These are phyloP conservation scores for Volutella citrinella DNA, from an alignment of 2,329 filamentous ascomycete genomes.

Conservation along the genomic window DNA sequence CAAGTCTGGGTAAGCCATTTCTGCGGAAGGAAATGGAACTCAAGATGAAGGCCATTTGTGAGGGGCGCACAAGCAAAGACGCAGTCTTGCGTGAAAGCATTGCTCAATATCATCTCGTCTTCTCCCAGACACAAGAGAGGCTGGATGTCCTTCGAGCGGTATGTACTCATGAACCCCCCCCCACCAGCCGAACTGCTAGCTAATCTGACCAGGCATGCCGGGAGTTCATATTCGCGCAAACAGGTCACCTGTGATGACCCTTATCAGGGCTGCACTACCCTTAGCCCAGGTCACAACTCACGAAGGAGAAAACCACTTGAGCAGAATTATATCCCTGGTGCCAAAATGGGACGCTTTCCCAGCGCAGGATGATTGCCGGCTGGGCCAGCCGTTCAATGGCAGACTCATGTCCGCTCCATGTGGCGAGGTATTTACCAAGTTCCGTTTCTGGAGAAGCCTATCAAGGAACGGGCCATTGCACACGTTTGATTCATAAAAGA, in stretches of 20 bases:
- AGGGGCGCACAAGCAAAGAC: conserved; percentile 71
- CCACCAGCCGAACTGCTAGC: conserved; percentile 15
- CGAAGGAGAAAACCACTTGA: conserved; percentile 9
- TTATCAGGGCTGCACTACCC: conserved; percentile 23
- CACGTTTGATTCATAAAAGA: conserved; percentile 22
- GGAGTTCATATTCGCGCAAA: conserved; percentile 32
- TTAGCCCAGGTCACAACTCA: conserved; percentile 22
- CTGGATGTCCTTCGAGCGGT: conserved; percentile 64
- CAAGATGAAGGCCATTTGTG: conserved; percentile 95
- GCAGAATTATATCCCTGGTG: no score
- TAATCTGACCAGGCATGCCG: conserved; percentile 31
- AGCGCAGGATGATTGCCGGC: no score
- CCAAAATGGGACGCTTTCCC: no score
- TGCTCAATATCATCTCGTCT: conserved; percentile 82
- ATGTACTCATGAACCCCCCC: conserved; percentile 39
- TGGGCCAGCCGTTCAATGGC: no score
- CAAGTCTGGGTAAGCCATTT: conserved; percentile 92
- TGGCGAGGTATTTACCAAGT: conserved; percentile 15
- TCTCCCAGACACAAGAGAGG: conserved; percentile 74
- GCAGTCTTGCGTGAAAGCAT: conserved; percentile 80
- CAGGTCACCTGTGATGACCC: no score
- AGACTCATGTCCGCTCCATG: no score
- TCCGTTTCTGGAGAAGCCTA: conserved; percentile 15
- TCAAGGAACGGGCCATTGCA: conserved; percentile 20
- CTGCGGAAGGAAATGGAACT: conserved; percentile 96